Percentiles rank a stretch among this genome's conserved stretches.
These are phyloP conservation scores for Lithospermum erythrorhizon DNA, from an alignment of 257 asterid genomes.

Conservation along the genomic window DNA sequence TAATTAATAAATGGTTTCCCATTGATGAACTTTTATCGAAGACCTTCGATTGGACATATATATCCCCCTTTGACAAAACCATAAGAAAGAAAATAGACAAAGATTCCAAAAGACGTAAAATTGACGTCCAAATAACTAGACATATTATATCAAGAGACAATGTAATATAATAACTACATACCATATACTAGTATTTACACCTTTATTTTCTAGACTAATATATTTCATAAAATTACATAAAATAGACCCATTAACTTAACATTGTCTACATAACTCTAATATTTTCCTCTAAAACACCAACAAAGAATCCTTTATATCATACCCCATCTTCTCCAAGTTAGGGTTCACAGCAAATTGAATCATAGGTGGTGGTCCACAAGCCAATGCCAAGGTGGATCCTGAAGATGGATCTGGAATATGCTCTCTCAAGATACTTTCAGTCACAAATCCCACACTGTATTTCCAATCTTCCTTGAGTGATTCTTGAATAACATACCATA, in stretches of 20 bases:
- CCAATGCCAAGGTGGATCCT: conserved; percentile 47
- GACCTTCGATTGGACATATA: too few species aligned
- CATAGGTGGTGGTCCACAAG: conserved; percentile 98
- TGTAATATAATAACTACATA: background rate
- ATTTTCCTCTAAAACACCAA: conserved; percentile 40
- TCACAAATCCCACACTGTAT: conserved; percentile 53
- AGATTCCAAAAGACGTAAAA: too few species aligned
- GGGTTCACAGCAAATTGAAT: conserved; percentile 78
- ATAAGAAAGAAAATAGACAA: too few species aligned
- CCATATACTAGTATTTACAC: background rate
- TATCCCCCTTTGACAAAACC: too few species aligned
- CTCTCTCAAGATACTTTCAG: conserved; percentile 50
- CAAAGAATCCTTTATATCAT: conserved; percentile 49
- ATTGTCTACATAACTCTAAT: background rate
- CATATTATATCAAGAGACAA: background rate
- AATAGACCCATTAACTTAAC: background rate
- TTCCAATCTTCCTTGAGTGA: conserved; percentile 47
- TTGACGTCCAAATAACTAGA: too few species aligned
- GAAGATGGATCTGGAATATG: conserved; percentile 50
- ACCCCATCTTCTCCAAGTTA: conserved; percentile 91
- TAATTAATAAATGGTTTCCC: too few species aligned
- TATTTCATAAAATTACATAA: background rate
- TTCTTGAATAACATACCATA: conserved; percentile 80
- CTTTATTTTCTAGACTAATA: background rate
- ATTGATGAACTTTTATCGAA: too few species aligned